phyloP scores from a whole-genome alignment of 2,329 filamentous ascomycete species.

The Leptographium radiaticola region DNA sequence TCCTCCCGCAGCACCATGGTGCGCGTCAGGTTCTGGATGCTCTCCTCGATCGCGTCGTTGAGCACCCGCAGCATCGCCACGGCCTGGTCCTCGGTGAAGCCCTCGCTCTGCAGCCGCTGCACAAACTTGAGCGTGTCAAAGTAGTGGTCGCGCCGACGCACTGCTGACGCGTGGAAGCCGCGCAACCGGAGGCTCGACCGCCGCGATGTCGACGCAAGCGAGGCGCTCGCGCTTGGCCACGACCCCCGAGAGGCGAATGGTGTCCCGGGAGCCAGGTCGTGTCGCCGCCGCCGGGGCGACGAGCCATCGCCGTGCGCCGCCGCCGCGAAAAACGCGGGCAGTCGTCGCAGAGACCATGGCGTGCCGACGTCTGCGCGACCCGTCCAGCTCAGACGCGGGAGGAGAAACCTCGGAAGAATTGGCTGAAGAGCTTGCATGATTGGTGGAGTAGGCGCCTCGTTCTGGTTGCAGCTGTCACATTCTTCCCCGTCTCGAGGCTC shows the following conservation, averaged over 20 bases:
- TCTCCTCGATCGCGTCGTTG: conserved; percentile 92
- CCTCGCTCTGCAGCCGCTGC: conserved; percentile 75
- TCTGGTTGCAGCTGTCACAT: too few species aligned
- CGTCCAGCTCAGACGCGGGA: conserved; percentile 42
- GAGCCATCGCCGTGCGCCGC: not conserved
- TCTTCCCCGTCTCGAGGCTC: too few species aligned
- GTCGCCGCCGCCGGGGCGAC: not conserved
- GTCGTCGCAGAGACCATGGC: not conserved
- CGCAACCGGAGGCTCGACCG: not conserved
- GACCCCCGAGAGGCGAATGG: too few species aligned
- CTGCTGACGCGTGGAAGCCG: conserved; percentile 54
- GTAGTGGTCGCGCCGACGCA: conserved; percentile 65
- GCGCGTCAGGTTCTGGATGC: conserved; percentile 91
- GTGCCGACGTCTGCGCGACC: conserved; percentile 8
- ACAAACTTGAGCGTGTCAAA: conserved; percentile 98
- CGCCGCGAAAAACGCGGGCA: not conserved
- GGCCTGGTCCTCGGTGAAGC: conserved; percentile 89
- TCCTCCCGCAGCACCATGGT: conserved; percentile 98
- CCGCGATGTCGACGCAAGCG: not conserved
- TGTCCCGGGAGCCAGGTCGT: not conserved
- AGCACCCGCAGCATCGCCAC: conserved; percentile 98
- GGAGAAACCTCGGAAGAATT: conserved; percentile 35
- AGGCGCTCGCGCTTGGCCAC: not conserved
- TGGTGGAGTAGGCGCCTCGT: too few species aligned
- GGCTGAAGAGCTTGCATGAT: not conserved